Base-by-base conservation (phyloP, 2,329 filamentous ascomycete species). In the Diaporthe longicolla region DNA sequence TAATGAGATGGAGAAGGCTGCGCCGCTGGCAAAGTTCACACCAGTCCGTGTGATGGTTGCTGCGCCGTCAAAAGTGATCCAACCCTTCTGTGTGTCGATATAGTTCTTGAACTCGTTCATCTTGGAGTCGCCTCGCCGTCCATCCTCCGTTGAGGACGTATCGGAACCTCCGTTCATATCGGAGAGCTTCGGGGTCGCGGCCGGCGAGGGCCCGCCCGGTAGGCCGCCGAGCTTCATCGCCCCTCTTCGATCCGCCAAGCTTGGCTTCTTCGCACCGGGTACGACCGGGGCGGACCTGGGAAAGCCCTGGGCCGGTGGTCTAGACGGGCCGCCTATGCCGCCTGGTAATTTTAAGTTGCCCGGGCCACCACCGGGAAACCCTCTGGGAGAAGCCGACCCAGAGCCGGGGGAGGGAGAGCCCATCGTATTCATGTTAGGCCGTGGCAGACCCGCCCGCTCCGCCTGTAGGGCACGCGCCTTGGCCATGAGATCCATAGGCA, bases 21-120 rank as follows among this genome's bases (percentile, higher is more conserved):
- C 93, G 3, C 97, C 97, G 73, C 93, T 95, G 32, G 93, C 93
- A 81, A 99, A 99, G 80, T 98, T 93, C 76, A 99, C 95, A 35
- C 97, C 97, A 21, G 93, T 92, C 35, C 94, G 92, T 76, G 95
- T 96, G 70, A 99, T 94, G 6, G 95, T 91, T 15, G 97, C 97
- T 77, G 97, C 97, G 77, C 95, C 95, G 78, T 95, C 94, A 84
- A 99, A 99, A 11, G 93, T 97, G 76, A 99, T 87, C 78, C 93
- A 97, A 15, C 97, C 97, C 68, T 94, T 94, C 80, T 98, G 94
- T 0, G 95, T 93, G 81, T 99, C 95, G 75, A 99, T 94, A 80
- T 94, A 97, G 76, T 98, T 92, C 43, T 89, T 89, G 79, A 91
- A 91, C 72, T 91, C 89, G 77, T 88, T 88, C 80, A 91, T 81